These are phyloP conservation scores for Biscogniauxia mediterranea DNA, from an alignment of 2,329 filamentous ascomycete species.

Conservation along the genomic window DNA sequence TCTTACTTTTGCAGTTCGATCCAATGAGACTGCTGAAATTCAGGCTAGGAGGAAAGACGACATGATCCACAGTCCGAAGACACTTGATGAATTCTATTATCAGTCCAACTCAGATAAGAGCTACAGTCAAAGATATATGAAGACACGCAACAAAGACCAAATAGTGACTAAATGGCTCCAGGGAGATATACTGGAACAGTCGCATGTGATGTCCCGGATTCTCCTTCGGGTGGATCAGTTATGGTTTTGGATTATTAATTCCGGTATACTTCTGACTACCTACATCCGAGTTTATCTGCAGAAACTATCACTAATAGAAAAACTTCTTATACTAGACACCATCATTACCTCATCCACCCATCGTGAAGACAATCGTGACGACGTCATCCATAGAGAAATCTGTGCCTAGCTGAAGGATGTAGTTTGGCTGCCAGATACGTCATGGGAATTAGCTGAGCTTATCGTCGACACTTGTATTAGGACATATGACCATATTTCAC, in stretches of 20 bases:
- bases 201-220: not conserved
- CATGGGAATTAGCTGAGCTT: not conserved
- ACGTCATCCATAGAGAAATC: not conserved
- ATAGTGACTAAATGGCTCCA: not conserved
- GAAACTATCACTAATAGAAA: no score
- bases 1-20: not conserved
- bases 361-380: not conserved
- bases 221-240: constrained; percentile 1
- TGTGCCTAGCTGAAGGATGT: not conserved
- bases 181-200: not conserved
- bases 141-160: not conserved
- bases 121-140: not conserved
- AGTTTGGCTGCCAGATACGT: not conserved
- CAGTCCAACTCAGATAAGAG: not conserved
- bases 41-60: not conserved
- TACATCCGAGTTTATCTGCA: no score
- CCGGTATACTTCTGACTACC: not conserved
- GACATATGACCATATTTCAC: not conserved
- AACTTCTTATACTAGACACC: not conserved
- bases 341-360: not conserved
- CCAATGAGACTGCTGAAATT: not conserved
- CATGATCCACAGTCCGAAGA: not conserved
- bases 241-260: constrained; percentile 1
- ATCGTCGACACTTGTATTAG: not conserved
- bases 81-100: not conserved